phyloP scores from a whole-genome alignment of 1,284 basidiomycete genomes.

The Exsudoporus floridanus region DNA sequence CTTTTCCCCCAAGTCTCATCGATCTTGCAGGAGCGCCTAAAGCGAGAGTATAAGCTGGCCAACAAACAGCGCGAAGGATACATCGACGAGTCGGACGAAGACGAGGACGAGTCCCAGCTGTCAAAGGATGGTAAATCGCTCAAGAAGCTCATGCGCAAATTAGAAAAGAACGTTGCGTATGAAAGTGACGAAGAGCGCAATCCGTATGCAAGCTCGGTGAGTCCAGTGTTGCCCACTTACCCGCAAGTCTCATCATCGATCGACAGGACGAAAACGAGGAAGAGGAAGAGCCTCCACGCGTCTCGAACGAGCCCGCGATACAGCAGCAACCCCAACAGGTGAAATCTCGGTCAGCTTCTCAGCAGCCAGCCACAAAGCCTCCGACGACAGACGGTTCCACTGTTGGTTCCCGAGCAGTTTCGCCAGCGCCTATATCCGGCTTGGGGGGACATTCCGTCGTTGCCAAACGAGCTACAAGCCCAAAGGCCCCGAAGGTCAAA shows the following conservation, averaged over 20 bases:
- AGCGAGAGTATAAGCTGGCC: conserved; percentile 75
- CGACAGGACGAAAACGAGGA: conserved; percentile 65
- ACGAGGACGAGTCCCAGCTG: conserved; percentile 55
- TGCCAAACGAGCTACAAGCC: conserved; percentile 81
- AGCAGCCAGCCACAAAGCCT: conserved; percentile 32
- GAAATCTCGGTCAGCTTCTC: conserved; percentile 34
- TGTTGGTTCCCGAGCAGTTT: conserved; percentile 52
- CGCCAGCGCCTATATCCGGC: conserved; percentile 51
- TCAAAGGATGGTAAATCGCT: conserved; percentile 73
- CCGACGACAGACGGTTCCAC: conserved; percentile 34
- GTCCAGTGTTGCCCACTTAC: conserved; percentile 28
- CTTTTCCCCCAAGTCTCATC: neutral
- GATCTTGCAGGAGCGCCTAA: conserved; percentile 68
- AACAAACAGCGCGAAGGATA: conserved; percentile 71
- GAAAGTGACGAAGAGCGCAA: conserved; percentile 82
- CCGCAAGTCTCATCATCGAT: conserved; percentile 9
- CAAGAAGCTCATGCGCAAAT: conserved; percentile 73
- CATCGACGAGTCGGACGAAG: conserved; percentile 71
- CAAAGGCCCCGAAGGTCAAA: conserved; percentile 62
- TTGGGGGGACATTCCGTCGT: conserved; percentile 71
- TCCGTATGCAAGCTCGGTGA: conserved; percentile 75
- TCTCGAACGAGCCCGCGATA: conserved; percentile 58
- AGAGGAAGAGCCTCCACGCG: conserved; percentile 54
- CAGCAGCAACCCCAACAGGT: conserved; percentile 48
- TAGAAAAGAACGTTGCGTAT: conserved; percentile 72